Conservation (phyloP, 2,329 filamentous ascomycete genomes). For the Aspergillus ruber region DNA sequence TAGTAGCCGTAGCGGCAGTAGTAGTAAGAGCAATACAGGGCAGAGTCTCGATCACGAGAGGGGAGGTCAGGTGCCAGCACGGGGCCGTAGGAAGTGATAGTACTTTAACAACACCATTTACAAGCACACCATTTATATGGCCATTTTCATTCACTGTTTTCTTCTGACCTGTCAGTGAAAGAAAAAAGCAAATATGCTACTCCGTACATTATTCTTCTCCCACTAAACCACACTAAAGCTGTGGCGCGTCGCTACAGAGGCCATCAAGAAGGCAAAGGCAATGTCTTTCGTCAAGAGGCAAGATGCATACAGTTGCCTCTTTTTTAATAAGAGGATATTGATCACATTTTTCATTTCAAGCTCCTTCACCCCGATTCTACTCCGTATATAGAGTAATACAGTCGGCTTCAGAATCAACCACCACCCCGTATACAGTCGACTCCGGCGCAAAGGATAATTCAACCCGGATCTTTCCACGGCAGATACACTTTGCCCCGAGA, state of each 20-base stretch:
- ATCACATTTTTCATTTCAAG: too few species aligned
- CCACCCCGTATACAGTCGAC: too few species aligned
- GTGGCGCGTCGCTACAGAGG: background rate
- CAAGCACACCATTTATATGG: too few species aligned
- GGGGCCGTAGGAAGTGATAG: too few species aligned
- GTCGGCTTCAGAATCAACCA: too few species aligned
- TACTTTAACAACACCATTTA: too few species aligned
- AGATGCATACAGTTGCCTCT: background rate
- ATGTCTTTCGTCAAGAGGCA: background rate
- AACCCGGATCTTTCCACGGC: too few species aligned
- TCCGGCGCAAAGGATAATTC: too few species aligned
- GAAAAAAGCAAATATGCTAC: background rate
- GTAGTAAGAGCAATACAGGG: background rate
- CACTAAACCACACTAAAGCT: background rate
- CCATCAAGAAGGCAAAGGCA: background rate
- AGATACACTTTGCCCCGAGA: constrained; percentile 11
- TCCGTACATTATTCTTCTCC: background rate
- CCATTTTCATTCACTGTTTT: too few species aligned
- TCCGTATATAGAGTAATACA: too few species aligned
- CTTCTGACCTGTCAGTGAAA: too few species aligned
- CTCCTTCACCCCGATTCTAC: too few species aligned
- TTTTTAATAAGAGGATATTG: background rate
- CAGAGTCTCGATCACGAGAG: constrained; percentile 1
- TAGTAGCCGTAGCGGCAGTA: background rate
- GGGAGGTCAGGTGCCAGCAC: background rate